phyloP scores from a whole-genome alignment of 345 rosid genomes.

The Gossypium thurberi region DNA sequence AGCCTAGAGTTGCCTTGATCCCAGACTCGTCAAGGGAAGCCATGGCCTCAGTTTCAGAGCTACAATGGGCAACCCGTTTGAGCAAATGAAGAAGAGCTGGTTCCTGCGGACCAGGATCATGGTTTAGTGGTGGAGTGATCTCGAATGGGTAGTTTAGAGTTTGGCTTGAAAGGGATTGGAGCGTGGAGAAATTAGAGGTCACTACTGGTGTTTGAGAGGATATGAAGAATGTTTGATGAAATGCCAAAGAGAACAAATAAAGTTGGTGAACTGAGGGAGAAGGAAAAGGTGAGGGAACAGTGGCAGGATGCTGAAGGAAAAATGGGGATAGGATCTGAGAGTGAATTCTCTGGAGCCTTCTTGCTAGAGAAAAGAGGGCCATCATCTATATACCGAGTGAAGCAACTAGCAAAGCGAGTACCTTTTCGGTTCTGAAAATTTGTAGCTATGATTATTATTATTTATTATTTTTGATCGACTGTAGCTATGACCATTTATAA shows the following conservation, averaged over 20 bases:
- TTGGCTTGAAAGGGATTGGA: conserved; percentile 31
- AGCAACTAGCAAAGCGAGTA: not conserved
- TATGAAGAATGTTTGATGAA: conserved; percentile 41
- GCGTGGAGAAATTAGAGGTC: conserved; percentile 18
- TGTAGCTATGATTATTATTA: not conserved
- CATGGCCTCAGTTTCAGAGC: conserved; percentile 50
- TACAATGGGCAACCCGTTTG: conserved; percentile 36
- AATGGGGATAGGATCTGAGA: not conserved
- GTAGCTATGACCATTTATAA: not conserved
- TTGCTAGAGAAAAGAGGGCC: conserved; percentile 20
- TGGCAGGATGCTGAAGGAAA: not conserved
- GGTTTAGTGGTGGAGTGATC: conserved; percentile 9
- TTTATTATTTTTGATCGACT: too few relatives aligned
- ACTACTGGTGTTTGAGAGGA: conserved; percentile 8
- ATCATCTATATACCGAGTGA: not conserved
- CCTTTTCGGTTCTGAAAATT: not conserved
- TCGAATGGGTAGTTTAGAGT: conserved; percentile 19
- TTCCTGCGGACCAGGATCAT: conserved; percentile 16
- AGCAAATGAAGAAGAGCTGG: conserved; percentile 31
- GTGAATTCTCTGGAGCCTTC: conserved; percentile 11
- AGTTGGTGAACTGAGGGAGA: conserved; percentile 9
- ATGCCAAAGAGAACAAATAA: conserved; percentile 31
- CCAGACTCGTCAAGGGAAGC: conserved; percentile 42
- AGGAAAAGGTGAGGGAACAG: not conserved
- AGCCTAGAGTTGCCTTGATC: conserved; percentile 27